Evolutionary conservation across 768 basidiomycete genomes (phyloP), one percentile per base, ranked within the genome.

Genomic region (Austroboletus eburneus): DNA sequence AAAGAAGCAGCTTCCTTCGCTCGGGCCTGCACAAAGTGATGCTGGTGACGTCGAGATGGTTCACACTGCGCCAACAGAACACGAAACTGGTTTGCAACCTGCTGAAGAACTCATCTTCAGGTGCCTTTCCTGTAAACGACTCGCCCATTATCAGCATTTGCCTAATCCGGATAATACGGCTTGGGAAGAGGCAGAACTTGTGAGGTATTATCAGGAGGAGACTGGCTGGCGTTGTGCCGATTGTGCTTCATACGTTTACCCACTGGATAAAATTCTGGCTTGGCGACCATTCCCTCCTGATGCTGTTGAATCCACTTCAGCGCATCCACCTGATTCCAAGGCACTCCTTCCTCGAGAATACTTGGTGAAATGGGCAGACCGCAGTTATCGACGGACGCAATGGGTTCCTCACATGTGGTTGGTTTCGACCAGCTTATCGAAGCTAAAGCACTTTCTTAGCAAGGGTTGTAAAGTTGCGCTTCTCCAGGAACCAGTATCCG

Each of bases 351-450:
- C 89, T n/a, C 71, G 94, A 36, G 91, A 95, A 65, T 97, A 97
- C 62, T 80, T 97, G 12, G 81, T 97, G 45, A 97, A 97, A 64
- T 97, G 92, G 91, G 65, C 66, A 9, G 81, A 75, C 33, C 70
- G 85, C 37, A 89, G 91, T 53, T 97, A 88, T 64, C 72, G 87
- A 43, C 79, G 85, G 35, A 69, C 79, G 10, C 77, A 86, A 62
- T 97, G 93, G 93, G 91, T 96, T 2, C 87, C 91, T 24, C 93
- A 97, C 57, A 82, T 86, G 72, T 97, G 91, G 91, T 72, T 96
- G 2, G 70, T 82, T 24, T 78, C 85, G 9, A 82, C 78, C n/a
- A 72, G 79, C 42, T 61, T 68, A n/a, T 59, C 65, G 10, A 89
- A 84, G 59, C 68, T 96, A 48, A 86, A 84, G 54, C 78, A 88